These are phyloP conservation scores for Eucalyptus decipiens DNA, from an alignment of 345 rosid genomes.

Conservation along the genomic window DNA sequence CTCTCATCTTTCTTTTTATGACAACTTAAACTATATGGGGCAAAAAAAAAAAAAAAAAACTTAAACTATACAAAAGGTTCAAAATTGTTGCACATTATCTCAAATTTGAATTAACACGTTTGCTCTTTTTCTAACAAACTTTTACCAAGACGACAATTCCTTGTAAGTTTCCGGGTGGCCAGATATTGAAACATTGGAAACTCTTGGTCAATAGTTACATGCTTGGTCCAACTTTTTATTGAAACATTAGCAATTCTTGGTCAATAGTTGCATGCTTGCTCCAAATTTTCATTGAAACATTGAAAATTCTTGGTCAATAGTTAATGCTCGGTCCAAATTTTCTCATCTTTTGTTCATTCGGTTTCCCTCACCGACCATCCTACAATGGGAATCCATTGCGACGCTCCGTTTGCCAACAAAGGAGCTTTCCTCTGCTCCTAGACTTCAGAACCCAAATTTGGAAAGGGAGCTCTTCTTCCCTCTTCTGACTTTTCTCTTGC, in stretches of 20 bases:
- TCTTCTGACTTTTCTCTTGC: not conserved
- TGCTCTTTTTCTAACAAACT: not conserved
- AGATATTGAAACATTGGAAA: too few species aligned
- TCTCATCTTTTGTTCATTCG: not conserved
- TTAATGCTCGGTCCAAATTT: not conserved
- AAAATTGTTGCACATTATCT: not conserved
- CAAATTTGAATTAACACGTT: not conserved
- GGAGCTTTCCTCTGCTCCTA: not conserved
- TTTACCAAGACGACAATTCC: not conserved
- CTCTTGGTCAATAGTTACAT: too few species aligned
- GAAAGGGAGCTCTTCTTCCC: not conserved
- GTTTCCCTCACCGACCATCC: not conserved
- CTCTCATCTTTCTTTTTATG: not conserved
- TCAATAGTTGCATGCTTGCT: too few species aligned
- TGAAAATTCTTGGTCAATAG: not conserved
- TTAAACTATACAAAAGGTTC: not conserved
- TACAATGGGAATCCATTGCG: not conserved
- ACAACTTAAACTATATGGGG: not conserved
- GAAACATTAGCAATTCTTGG: not conserved
- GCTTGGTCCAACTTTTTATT: not conserved
- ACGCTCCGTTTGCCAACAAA: not conserved
- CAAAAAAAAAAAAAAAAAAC: too few species aligned
- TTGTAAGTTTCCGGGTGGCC: not conserved
- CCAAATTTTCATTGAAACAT: too few species aligned
- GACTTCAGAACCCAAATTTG: not conserved